Conservation (phyloP, 225 moss, liverwort and hornwort genomes). For the Physcomitrium patens region DNA sequence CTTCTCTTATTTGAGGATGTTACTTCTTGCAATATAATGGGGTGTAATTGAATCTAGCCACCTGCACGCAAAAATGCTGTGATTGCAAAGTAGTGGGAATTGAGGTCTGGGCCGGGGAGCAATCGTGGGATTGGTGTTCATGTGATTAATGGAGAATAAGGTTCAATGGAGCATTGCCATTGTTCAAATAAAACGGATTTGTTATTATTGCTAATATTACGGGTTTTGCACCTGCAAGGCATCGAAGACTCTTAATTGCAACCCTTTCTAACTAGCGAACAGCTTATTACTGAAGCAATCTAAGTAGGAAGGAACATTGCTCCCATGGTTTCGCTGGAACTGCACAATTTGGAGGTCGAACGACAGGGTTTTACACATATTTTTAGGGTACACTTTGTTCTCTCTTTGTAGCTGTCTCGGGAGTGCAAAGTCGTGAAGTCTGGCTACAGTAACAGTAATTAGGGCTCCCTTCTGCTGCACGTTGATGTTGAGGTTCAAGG, state of each 20-base stretch:
- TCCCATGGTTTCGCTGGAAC: not conserved
- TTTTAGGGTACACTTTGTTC: conserved; percentile 21
- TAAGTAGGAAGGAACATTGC: conserved; percentile 1
- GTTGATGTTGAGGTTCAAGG: conserved; percentile 9
- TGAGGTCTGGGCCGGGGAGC: not conserved
- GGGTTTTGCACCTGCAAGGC: not conserved
- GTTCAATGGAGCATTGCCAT: not conserved
- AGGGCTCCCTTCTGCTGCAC: not conserved
- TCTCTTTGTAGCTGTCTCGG: not conserved
- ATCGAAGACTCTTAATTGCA: not conserved
- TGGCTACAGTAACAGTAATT: not conserved
- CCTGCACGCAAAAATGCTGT: not conserved
- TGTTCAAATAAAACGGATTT: not conserved
- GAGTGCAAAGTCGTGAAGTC: not conserved
- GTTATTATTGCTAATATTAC: not conserved
- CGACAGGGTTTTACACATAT: not conserved
- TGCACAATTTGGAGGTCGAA: conserved; percentile 16
- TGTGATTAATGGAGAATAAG: not conserved
- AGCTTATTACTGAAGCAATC: not conserved
- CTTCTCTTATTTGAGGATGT: too few relatives aligned
- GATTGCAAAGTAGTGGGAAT: not conserved
- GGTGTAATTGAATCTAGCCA: not conserved
- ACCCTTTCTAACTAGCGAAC: not conserved
- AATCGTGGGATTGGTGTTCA: not conserved
- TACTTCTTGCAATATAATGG: not conserved